Evolutionary conservation across 2,329 filamentous ascomycete genomes (phyloP), one percentile per base, ranked within the genome.

Genomic region (Fusarium buxicola): DNA sequence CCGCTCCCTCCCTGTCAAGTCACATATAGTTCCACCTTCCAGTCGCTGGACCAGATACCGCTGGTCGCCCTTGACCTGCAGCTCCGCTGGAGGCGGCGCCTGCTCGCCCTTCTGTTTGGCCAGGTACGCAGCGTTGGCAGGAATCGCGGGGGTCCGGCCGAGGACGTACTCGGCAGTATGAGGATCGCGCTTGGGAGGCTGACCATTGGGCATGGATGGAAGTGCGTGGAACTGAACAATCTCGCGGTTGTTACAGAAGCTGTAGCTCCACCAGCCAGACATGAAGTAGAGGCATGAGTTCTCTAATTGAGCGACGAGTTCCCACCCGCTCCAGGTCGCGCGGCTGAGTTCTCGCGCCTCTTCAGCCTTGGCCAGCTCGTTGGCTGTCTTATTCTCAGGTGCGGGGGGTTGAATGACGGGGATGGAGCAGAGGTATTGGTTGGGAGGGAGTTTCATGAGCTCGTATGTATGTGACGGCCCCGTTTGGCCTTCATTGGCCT

Each of bases 191-290:
- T 89, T 83, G 0, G 94, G 94, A 21, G 92, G 89, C 10, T 90
- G 86, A 4, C 89, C 88, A 58, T 88, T 87, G 39, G 86, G 84
- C 15, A 77, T 78, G 3, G 87, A 87, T 1, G 92, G 86, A 57
- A 94, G 79, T 39, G 92, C 92, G 75, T 97, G 94, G 77, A 96
- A 97, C 76, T 97, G 94, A 71, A 92, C 90, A 60, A 97, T 89
- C 63, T 94, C 88, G 60, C 89, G 85, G 73, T 92, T 92, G 78
- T 96, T 95, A 81, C 94, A 97, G 76, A 97, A 97, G 69, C 89
- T 91, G 77, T 97, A 97, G 72, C 91, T 95, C 94, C 94, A 97
- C 94, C 94, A 97, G 0, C 94, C 94, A 1, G 88, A 91, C 65
- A 93, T 80, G 64, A 83, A 86, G 79, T 94, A 96, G 63, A 97